phyloP scores from a whole-genome alignment of 768 basidiomycete species.

The Galerina marginata region DNA sequence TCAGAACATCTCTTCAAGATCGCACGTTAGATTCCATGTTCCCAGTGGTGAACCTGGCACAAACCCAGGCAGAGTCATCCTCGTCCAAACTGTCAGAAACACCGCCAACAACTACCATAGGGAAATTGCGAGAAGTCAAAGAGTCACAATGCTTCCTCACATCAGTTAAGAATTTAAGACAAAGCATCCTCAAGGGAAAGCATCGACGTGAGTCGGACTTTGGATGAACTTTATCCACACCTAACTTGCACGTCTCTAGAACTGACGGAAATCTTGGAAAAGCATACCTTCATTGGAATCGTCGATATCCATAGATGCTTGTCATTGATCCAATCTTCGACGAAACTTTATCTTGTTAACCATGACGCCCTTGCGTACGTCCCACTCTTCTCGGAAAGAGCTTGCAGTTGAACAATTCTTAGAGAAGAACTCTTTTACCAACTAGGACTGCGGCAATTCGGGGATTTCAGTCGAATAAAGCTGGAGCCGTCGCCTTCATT shows the following conservation, averaged over 20 bases:
- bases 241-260: conserved; percentile 49
- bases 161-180: conserved; percentile 73
- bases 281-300: conserved; percentile 92
- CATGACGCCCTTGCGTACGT: conserved; percentile 84
- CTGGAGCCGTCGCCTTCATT: conserved; percentile 85
- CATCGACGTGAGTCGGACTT: conserved; percentile 63
- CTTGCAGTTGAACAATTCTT: not conserved
- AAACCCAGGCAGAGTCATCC: conserved; percentile 17
- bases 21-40: conserved; percentile 97
- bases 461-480: conserved; percentile 74
- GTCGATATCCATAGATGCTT: conserved; percentile 77
- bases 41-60: conserved; percentile 63
- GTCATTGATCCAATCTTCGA: conserved; percentile 86
- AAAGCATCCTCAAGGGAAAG: conserved; percentile 58
- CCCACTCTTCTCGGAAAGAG: not conserved
- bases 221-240: not conserved
- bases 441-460: conserved; percentile 89
- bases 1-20: conserved; percentile 85
- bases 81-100: not conserved
- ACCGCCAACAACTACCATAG: conserved; percentile 16
- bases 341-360: conserved; percentile 89
- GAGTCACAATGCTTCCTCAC: conserved; percentile 80
- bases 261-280: conserved; percentile 80
- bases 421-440: conserved; percentile 98
- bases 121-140: conserved; percentile 58